These are phyloP conservation scores for Thalia dealbata DNA, from an alignment of 176 grass and related monocot species.

Conservation along the genomic window DNA sequence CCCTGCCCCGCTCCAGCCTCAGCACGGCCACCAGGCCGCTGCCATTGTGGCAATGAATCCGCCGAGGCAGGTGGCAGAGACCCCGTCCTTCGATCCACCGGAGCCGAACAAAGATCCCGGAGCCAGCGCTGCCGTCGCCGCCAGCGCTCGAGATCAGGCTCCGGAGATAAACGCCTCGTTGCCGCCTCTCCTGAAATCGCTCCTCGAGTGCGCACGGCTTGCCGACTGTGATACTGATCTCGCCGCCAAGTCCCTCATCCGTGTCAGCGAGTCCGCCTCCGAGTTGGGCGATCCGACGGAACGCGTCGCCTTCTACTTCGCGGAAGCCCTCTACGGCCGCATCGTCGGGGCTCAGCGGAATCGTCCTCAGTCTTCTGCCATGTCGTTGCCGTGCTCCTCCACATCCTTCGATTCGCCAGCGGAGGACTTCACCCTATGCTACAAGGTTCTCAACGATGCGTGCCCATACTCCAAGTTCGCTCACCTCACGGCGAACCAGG, in stretches of 20 bases:
- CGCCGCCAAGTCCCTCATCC: constrained; percentile 42
- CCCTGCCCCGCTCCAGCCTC: neutral
- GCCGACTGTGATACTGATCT: constrained; percentile 38
- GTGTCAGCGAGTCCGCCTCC: constrained; percentile 42
- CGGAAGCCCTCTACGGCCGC: constrained; percentile 55
- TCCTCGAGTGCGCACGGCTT: constrained; percentile 55
- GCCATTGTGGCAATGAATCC: constrained; percentile 12
- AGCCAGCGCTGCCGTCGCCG: neutral
- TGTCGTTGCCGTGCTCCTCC: constrained; percentile 7
- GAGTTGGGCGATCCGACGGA: constrained; percentile 62
- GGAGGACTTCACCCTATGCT: constrained; percentile 86
- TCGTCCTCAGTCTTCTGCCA: neutral
- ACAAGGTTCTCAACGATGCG: constrained; percentile 89
- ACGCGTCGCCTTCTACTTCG: constrained; percentile 92
- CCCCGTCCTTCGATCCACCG: constrained; percentile 11
- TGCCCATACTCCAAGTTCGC: constrained; percentile 97
- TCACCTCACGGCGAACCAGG: constrained; percentile 96
- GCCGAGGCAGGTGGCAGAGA: neutral
- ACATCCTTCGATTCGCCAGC: constrained; percentile 16
- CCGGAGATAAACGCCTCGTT: constrained; percentile 24
- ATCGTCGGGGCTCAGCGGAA: constrained; percentile 16
- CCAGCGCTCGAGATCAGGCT: constrained; percentile 27
- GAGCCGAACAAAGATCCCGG: neutral
- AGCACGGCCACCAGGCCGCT: neutral
- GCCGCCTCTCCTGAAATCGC: constrained; percentile 46